These are phyloP conservation scores for Phytophthora pluvialis DNA, from an alignment of 352 stramenopile species.

Conservation along the genomic window DNA sequence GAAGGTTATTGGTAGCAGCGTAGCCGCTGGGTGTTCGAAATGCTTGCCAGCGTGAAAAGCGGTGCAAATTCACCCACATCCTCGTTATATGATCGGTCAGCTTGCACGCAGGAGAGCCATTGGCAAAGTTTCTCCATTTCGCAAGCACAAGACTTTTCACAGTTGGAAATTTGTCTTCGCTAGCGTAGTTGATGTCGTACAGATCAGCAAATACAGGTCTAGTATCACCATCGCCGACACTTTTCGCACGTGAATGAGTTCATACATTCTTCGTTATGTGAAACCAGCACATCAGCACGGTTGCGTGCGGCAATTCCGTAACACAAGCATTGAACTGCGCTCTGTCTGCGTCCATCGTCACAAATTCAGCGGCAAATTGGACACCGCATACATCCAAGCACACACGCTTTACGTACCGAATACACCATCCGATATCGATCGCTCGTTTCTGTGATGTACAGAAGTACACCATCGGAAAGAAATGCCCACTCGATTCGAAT, in stretches of 20 bases:
- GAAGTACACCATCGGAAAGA: neutral
- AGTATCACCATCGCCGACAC: neutral
- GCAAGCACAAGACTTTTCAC: neutral
- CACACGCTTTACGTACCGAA: constrained; percentile 2
- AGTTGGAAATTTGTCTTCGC: neutral
- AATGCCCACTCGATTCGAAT: constrained; percentile 7
- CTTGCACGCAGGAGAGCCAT: neutral
- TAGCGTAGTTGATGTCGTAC: constrained; percentile 13
- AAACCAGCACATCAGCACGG: constrained; percentile 12
- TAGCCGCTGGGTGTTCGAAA: constrained; percentile 10
- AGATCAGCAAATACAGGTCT: neutral
- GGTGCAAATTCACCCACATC: neutral
- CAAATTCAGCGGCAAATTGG: neutral
- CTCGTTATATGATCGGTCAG: neutral
- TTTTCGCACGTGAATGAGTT: neutral
- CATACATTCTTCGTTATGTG: constrained; percentile 11
- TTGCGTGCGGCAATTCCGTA: neutral
- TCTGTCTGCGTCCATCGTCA: constrained; percentile 1
- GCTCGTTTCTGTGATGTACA: constrained; percentile 1
- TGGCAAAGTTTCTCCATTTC: neutral
- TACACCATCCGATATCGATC: constrained; percentile 10
- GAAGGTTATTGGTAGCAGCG: constrained; percentile 5
- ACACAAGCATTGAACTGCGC: constrained; percentile 5
- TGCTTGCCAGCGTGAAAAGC: constrained; percentile 5
- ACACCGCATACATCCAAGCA: neutral